Percentiles rank a stretch among this genome's conserved stretches.
Conservation (phyloP, 2,329 filamentous ascomycete genomes). For the Herpotrichia juniperi region DNA sequence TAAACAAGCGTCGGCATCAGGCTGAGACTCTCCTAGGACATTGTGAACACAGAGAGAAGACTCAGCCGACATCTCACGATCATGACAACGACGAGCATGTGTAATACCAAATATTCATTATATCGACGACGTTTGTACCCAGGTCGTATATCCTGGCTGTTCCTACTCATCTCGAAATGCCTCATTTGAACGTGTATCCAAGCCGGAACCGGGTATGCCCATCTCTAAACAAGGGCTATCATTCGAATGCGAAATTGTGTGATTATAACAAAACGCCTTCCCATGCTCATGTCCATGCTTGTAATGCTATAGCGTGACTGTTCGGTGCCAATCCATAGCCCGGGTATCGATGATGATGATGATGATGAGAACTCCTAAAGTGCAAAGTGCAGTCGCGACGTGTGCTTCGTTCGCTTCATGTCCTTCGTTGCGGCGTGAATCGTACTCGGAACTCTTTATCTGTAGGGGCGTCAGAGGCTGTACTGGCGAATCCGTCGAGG, state of each 20-base stretch:
- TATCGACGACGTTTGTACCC: neutral
- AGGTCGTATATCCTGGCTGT: neutral
- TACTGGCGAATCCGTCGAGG: neutral
- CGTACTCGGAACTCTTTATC: conserved; percentile 56
- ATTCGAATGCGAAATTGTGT: conserved; percentile 4
- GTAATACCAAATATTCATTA: conserved; percentile 3
- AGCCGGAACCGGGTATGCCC: neutral
- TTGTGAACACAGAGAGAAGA: too few species aligned
- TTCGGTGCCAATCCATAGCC: conserved; percentile 25
- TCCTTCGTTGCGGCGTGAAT: conserved; percentile 48
- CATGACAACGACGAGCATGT: conserved; percentile 6
- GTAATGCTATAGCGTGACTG: conserved; percentile 24
- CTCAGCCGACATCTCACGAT: neutral
- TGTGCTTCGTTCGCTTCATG: conserved; percentile 22
- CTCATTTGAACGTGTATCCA: neutral
- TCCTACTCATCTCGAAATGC: neutral
- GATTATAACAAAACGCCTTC: conserved; percentile 31
- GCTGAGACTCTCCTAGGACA: neutral
- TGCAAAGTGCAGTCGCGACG: conserved; percentile 22
- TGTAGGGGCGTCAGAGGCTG: conserved; percentile 25
- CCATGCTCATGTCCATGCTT: conserved; percentile 40
- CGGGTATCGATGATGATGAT: conserved; percentile 45
- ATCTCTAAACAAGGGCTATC: conserved; percentile 1
- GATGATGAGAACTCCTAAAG: conserved; percentile 36
- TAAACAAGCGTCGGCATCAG: neutral